These are phyloP conservation scores for Aurantiochytrium sp. DNA, from an alignment of 108 stramenopile species.

Conservation along the genomic window DNA sequence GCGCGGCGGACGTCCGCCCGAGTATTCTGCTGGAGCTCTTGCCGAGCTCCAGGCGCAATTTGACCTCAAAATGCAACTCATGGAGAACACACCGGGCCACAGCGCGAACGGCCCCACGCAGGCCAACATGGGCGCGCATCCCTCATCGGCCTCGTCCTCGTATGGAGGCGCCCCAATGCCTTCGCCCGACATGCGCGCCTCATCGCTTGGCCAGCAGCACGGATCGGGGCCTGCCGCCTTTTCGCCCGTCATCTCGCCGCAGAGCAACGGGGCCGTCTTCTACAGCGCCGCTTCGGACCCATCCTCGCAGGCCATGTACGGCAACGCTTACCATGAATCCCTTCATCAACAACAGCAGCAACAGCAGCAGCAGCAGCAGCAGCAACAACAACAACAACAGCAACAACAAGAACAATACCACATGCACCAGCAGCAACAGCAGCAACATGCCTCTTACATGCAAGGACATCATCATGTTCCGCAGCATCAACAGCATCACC, in stretches of 20 bases:
- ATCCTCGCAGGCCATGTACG: background rate
- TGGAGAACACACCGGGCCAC: background rate
- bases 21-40: background rate
- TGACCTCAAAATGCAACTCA: background rate
- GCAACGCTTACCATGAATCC: background rate
- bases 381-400: background rate
- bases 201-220: too few species aligned
- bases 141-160: too few species aligned
- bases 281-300: background rate
- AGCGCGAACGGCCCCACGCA: background rate
- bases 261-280: too few species aligned
- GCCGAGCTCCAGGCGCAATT: background rate
- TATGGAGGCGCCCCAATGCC: too few species aligned
- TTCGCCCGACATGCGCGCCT: too few species aligned
- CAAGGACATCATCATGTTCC: background rate
- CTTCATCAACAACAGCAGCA: background rate
- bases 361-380: background rate
- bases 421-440: too few species aligned
- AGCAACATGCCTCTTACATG: too few species aligned
- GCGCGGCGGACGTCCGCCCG: background rate
- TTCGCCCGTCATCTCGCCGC: too few species aligned
- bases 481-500: background rate
- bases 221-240: too few species aligned
- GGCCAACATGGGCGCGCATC: too few species aligned
- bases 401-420: background rate